Conservation (phyloP, 345 rosid species). For the Firmiana major region DNA sequence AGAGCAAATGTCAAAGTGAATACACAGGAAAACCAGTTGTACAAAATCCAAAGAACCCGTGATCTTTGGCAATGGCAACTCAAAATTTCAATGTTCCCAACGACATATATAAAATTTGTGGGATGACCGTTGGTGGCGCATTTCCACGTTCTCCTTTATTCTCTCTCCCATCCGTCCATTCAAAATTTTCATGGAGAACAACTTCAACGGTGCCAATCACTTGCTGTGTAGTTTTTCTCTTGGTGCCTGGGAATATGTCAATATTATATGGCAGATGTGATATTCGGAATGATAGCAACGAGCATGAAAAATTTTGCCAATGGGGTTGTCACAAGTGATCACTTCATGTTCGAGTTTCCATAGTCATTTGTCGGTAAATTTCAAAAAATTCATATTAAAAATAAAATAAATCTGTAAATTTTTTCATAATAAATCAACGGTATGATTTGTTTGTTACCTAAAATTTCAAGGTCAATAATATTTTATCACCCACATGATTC, state of each 20-base stretch:
- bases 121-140: constrained; percentile 3
- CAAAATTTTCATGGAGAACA: background rate
- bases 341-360: too few relatives aligned
- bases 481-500: too few relatives aligned
- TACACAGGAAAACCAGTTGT: background rate
- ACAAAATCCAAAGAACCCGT: background rate
- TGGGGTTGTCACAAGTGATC: too few relatives aligned
- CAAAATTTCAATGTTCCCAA: background rate
- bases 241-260: background rate
- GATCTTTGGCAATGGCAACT: background rate
- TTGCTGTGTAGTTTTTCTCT: background rate
- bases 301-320: too few relatives aligned
- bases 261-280: background rate
- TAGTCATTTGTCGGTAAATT: too few relatives aligned
- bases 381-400: too few relatives aligned
- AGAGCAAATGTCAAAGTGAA: background rate
- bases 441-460: too few relatives aligned
- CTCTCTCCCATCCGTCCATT: background rate
- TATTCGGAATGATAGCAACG: background rate
- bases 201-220: background rate
- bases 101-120: background rate
- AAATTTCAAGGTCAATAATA: too few relatives aligned
- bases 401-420: too few relatives aligned
- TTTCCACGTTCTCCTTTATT: background rate
- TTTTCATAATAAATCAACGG: too few relatives aligned